Conservation (phyloP, 352 stramenopile genomes). For the Aphanomyces euteiches region DNA sequence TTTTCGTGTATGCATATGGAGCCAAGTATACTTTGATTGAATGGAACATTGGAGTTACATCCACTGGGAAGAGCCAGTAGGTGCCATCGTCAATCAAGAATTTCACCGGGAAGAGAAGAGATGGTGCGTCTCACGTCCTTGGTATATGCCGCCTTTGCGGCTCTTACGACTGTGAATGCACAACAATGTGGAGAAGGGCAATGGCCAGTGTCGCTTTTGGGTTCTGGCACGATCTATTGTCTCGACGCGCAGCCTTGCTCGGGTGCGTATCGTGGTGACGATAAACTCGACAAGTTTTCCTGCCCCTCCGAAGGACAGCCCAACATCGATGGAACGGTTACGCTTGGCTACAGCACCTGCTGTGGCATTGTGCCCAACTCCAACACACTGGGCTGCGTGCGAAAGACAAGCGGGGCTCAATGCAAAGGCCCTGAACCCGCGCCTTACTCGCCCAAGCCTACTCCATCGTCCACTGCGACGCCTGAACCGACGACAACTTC, state of each 20-base stretch:
- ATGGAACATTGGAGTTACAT: slow-evolving; percentile 9
- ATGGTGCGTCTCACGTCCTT: slow-evolving; percentile 9
- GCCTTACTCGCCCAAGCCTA: slow-evolving; percentile 1
- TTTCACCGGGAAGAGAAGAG: slow-evolving; percentile 11
- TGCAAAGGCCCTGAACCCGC: slow-evolving; percentile 17
- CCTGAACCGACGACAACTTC: slow-evolving; percentile 11
- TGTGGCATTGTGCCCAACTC: slow-evolving; percentile 17
- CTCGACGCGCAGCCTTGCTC: slow-evolving; percentile 24
- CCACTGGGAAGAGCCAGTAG: slow-evolving; percentile 7
- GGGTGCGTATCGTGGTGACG: neutral
- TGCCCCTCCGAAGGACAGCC: slow-evolving; percentile 25
- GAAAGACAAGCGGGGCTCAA: slow-evolving; percentile 2
- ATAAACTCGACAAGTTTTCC: slow-evolving; percentile 14
- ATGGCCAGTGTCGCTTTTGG: slow-evolving; percentile 24
- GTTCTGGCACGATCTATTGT: slow-evolving; percentile 27
- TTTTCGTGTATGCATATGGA: neutral
- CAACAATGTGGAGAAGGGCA: slow-evolving; percentile 12
- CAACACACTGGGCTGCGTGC: slow-evolving; percentile 21
- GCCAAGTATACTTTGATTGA: neutral
- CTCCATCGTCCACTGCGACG: neutral
- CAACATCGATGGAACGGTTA: slow-evolving; percentile 10
- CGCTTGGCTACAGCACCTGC: slow-evolving; percentile 6
- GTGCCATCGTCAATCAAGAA: slow-evolving; percentile 6
- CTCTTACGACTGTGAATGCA: neutral
- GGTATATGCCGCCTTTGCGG: slow-evolving; percentile 8